Base-by-base conservation (phyloP, 345 rosid species). In the Limnanthes douglasii region DNA sequence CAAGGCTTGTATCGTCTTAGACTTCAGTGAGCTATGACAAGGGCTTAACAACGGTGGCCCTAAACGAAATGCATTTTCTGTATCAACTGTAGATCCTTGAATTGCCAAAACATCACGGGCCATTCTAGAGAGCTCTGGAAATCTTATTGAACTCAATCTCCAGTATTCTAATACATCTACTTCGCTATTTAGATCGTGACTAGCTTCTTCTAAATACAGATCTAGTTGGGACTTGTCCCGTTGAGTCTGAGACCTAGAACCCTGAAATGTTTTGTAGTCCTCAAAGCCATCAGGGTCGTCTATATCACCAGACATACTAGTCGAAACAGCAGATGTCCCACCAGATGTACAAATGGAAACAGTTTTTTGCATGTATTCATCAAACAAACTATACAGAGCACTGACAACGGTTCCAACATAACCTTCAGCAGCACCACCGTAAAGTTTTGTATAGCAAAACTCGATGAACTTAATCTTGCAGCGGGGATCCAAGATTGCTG, bases 401-500 rank as follows among this genome's bases (percentile, higher is more conserved):
- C 21, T 25, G 8, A 47, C 32, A 38, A 46, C 36, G 3, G 11
- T 30, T 4, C 20, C 18, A 23, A 51, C 50, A 43, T 39, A 35
- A 28, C 29, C 37, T 27, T 44, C 46, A 43, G 37, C 46, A 15
- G 39, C 54, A 26, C 23, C 31, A 11, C 46, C 41, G 28, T 49
- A 40, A 10, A 53, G 57, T 52, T 62, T 58, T 11, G 50, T 27
- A 9, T 17, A 46, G 23, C 54, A 46, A 19, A 33, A 60, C 39
- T 54, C 53, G 12, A 54, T 46, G 31, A 54, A 54, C 53, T 46
- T 55, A 20, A 51, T 28, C 47, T 41, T 36, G 36, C 24, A 44
- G 5, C 47, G 33, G n/a, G 57, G 66, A 41, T 61, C 66, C 48
- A 50, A 36, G 15, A 45, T 37, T 3, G 45, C 46, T 25, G 55